Evolutionary conservation across 148 eudicot genomes (phyloP).

Genomic region (Fagopyrum tataricum): DNA sequence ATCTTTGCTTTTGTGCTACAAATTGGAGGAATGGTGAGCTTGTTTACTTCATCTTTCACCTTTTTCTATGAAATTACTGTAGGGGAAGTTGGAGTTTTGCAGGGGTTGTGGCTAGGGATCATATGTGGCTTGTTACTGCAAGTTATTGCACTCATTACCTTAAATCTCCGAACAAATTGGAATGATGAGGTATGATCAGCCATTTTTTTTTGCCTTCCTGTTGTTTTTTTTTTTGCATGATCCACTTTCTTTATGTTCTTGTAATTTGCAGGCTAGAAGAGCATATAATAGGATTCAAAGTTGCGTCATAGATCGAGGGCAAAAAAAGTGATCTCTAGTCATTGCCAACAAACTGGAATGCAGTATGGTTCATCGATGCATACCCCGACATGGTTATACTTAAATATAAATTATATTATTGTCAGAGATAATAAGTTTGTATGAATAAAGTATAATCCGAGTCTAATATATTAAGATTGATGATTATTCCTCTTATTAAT

Average conservation of each 20-base stretch:
- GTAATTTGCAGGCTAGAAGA: background rate
- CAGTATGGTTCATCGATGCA: too few relatives aligned
- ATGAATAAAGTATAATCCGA: too few relatives aligned
- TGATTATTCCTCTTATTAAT: too few relatives aligned
- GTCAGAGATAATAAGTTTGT: too few relatives aligned
- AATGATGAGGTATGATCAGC: constrained; percentile 36
- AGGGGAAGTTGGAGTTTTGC: background rate
- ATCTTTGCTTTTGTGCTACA: constrained; percentile 48
- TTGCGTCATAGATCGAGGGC: background rate
- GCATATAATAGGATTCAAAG: background rate
- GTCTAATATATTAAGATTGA: too few relatives aligned
- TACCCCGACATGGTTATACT: too few relatives aligned
- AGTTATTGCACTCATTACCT: constrained; percentile 35
- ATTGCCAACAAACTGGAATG: too few relatives aligned
- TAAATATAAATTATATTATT: too few relatives aligned
- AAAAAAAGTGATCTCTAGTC: too few relatives aligned
- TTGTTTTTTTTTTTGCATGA: background rate
- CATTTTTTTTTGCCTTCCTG: too few relatives aligned
- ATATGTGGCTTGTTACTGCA: constrained; percentile 52
- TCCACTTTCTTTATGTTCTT: background rate
- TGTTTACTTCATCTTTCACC: background rate
- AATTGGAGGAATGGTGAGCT: constrained; percentile 47
- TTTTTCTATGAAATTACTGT: background rate
- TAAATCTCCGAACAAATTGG: constrained; percentile 54
- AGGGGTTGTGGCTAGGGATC: constrained; percentile 73